Evolutionary conservation across 371 early-diverging fungal species (phyloP), one percentile per base, ranked within the genome.

Genomic region (Cokeromyces recurvatus): DNA sequence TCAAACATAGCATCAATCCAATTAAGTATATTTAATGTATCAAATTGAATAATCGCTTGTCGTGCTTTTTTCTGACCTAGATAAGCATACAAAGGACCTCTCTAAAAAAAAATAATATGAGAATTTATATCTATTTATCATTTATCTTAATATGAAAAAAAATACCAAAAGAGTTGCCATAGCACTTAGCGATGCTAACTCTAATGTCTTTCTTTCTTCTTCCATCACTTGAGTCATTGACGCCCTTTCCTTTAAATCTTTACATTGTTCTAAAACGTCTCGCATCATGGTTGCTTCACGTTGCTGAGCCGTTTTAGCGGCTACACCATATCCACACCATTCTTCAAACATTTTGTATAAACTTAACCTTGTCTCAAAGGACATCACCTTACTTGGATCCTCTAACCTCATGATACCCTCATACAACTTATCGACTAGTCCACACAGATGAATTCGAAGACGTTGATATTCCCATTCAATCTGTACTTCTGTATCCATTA

Each of bases 261-360:
- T 90, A 52, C 81, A 71, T 38, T 81, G 81, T 24, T 92, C 92
- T 43, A 94, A 62, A 0, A 87, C 84, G 37, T 73, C 64, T 4
- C 74, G 57, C 54, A 92, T 86, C 81, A 91, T 85, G 34, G 78
- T 81, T 3, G 76, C 78, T 53, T 94, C 92, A 0, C 84, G 64
- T 3, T 88, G 89, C 1, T 84, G 71, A 8, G 82, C 79, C 1
- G 54, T 34, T n/a, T 67, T 70, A 0, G 87, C 74, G 32, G 76
- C 74, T 29, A 66, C 68, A 1, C 95, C 94, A 55, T 87, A 83
- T 2, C 96, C 91, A 62, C 94, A 90, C 97, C 97, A 97, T 37
- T 85, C 78, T 60, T 94, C 94, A 71, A 95, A 86, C 54, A 94
- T 74, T 48, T 78, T 77, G 66, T 92, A 95, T 19, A 94, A 45